These are phyloP conservation scores for Panaeolus cyanescens DNA, from an alignment of 768 basidiomycete species.

Conservation along the genomic window DNA sequence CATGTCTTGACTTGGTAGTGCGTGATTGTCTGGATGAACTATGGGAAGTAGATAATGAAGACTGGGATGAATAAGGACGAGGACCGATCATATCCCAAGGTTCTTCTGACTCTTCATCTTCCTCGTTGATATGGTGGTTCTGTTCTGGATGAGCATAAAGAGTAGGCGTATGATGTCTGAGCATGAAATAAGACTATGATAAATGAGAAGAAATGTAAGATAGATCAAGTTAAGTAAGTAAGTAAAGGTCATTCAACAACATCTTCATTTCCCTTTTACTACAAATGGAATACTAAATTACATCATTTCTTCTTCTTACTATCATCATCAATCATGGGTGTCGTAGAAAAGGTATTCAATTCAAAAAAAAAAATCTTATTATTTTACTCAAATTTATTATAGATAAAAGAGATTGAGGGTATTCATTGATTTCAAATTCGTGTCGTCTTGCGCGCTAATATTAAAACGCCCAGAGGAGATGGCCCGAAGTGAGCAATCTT, in stretches of 20 bases:
- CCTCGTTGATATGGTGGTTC: conserved; percentile 41
- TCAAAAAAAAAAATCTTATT: conserved; percentile 6
- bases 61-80: conserved; percentile 32
- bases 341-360: conserved; percentile 80
- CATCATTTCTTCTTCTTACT: conserved; percentile 9
- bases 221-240: background rate
- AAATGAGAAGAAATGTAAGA: conserved; percentile 6
- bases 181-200: conserved; percentile 23
- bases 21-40: conserved; percentile 23
- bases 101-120: conserved; percentile 50
- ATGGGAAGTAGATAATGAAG: conserved; percentile 23
- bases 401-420: conserved; percentile 98
- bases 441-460: background rate
- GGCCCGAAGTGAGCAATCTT: conserved; percentile 77
- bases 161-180: conserved; percentile 66
- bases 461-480: conserved; percentile 78
- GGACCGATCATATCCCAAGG: conserved; percentile 37
- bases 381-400: background rate
- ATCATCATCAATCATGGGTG: conserved; percentile 63
- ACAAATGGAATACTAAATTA: conserved; percentile 9
- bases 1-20: conserved; percentile 28
- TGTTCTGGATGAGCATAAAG: conserved; percentile 64
- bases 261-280: background rate
- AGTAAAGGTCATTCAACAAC: background rate
- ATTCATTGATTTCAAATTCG: background rate